These are phyloP conservation scores for Tricholoma flavovirens DNA, from an alignment of 768 basidiomycete species.

Conservation along the genomic window DNA sequence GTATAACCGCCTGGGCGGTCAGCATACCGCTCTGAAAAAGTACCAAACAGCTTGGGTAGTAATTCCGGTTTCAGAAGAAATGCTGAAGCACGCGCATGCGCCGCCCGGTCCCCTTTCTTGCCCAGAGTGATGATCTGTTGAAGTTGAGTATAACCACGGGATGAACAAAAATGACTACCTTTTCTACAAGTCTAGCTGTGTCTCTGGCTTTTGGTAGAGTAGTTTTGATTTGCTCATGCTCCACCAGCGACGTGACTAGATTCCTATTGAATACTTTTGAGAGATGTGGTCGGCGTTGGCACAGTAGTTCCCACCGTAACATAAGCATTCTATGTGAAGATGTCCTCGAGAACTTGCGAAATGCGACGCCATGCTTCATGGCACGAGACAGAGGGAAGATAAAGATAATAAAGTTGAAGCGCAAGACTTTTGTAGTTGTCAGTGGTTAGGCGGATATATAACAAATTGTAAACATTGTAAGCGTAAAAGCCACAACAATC, in stretches of 20 bases:
- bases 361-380: slow-evolving; percentile 95
- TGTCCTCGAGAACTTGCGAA: slow-evolving; percentile 87
- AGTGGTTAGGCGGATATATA: too few relatives aligned
- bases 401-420: slow-evolving; percentile 3
- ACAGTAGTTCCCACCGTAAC: slow-evolving; percentile 59
- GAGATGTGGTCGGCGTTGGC: neutral
- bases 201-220: slow-evolving; percentile 95
- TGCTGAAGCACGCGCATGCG: slow-evolving; percentile 66
- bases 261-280: slow-evolving; percentile 48
- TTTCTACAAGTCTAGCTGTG: slow-evolving; percentile 86
- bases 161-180: slow-evolving; percentile 39
- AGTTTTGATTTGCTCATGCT: slow-evolving; percentile 94
- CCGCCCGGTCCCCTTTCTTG: slow-evolving; percentile 70
- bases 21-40: slow-evolving; percentile 76
- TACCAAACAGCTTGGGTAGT: slow-evolving; percentile 78
- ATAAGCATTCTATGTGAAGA: slow-evolving; percentile 91
- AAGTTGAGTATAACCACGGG: slow-evolving; percentile 5
- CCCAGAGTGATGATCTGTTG: slow-evolving; percentile 84
- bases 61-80: slow-evolving; percentile 73
- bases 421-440: too few relatives aligned
- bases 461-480: slow-evolving; percentile 8
- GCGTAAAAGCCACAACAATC: too few relatives aligned
- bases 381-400: neutral
- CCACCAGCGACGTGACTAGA: slow-evolving; percentile 87
- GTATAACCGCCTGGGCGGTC: slow-evolving; percentile 90